These are phyloP conservation scores for Vanrija sp. DNA, from an alignment of 1,284 basidiomycete species.

Conservation along the genomic window DNA sequence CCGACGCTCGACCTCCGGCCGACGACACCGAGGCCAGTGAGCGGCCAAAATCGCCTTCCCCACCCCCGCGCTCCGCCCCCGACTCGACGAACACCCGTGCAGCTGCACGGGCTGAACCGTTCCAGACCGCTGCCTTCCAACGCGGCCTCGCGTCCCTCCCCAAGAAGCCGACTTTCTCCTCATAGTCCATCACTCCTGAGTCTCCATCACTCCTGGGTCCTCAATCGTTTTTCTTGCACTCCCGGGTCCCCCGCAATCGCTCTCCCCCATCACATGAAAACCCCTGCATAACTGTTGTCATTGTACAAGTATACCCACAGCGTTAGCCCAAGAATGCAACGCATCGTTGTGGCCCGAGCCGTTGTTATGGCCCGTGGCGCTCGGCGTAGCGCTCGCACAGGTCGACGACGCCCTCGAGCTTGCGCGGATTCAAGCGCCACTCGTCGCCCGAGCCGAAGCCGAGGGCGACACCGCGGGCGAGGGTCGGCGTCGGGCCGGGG, in stretches of 20 bases:
- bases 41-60: neutral
- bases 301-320: too few species aligned
- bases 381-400: conserved; percentile 1
- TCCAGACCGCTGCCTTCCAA: conserved; percentile 9
- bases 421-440: conserved; percentile 12
- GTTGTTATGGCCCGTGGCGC: too few species aligned
- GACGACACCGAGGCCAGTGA: neutral
- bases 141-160: conserved; percentile 36
- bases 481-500: neutral
- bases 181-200: neutral
- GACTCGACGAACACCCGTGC: conserved; percentile 1
- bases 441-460: conserved; percentile 12
- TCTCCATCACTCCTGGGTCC: too few species aligned
- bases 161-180: conserved; percentile 32
- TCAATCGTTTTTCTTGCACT: too few species aligned
- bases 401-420: conserved; percentile 3
- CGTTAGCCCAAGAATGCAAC: too few species aligned
- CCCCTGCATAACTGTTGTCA: too few species aligned
- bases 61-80: neutral
- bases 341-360: too few species aligned
- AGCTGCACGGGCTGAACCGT: neutral
- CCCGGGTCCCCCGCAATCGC: too few species aligned
- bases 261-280: neutral
- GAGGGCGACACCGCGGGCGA: conserved; percentile 10
- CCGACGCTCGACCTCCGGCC: neutral